These are phyloP conservation scores for Ogataea corticis DNA, from an alignment of 805 yeast species.

Conservation along the genomic window DNA sequence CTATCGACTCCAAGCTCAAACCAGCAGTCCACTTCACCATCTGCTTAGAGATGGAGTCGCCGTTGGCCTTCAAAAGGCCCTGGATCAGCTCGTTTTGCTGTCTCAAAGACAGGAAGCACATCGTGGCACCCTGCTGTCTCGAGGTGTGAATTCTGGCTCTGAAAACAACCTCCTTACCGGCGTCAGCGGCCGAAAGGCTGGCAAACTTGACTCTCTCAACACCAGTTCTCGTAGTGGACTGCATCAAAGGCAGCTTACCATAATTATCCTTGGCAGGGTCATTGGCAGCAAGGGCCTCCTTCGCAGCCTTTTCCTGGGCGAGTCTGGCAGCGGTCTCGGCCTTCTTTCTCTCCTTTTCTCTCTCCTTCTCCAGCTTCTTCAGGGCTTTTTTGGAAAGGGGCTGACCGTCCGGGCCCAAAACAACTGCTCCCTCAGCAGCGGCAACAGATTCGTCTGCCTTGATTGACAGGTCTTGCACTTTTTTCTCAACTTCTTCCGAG, in stretches of 20 bases:
- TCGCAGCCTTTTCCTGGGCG: slow-evolving; percentile 84
- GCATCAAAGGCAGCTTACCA: slow-evolving; percentile 87
- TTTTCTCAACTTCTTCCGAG: slow-evolving; percentile 31
- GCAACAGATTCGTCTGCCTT: slow-evolving; percentile 14
- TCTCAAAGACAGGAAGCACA: slow-evolving; percentile 87
- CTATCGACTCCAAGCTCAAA: slow-evolving; percentile 86
- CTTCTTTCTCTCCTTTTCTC: slow-evolving; percentile 89
- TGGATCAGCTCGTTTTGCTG: slow-evolving; percentile 85
- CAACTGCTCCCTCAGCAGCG: slow-evolving; percentile 23
- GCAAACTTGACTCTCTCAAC: slow-evolving; percentile 58
- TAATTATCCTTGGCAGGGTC: slow-evolving; percentile 88
- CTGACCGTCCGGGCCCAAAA: slow-evolving; percentile 62
- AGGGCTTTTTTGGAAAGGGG: slow-evolving; percentile 92
- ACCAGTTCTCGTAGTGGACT: slow-evolving; percentile 69
- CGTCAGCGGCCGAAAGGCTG: slow-evolving; percentile 58
- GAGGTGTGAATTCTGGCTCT: slow-evolving; percentile 94
- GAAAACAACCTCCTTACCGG: slow-evolving; percentile 76
- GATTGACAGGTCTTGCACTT: slow-evolving; percentile 29
- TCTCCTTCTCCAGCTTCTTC: slow-evolving; percentile 91
- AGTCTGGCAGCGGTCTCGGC: slow-evolving; percentile 88
- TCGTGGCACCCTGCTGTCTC: slow-evolving; percentile 94
- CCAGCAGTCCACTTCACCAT: slow-evolving; percentile 96
- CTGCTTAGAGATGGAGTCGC: slow-evolving; percentile 76
- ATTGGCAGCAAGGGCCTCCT: slow-evolving; percentile 63
- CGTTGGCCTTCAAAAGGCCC: slow-evolving; percentile 77